These are phyloP conservation scores for Hortiboletus rubellus DNA, from an alignment of 1,284 basidiomycete species.

Conservation along the genomic window DNA sequence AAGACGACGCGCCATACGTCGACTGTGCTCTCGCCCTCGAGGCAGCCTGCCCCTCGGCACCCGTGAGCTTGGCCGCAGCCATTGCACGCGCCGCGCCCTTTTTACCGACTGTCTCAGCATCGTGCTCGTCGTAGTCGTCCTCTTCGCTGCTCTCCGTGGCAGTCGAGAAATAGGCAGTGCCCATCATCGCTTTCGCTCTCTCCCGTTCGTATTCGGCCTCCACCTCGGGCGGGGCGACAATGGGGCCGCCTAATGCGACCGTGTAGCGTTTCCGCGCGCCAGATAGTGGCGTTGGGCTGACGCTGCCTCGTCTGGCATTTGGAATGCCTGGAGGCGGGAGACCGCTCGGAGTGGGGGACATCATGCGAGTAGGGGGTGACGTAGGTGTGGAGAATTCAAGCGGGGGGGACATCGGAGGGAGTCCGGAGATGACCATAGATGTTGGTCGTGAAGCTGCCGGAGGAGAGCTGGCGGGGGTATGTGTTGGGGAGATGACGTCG, in stretches of 20 bases:
- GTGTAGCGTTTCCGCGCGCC: constrained; percentile 68
- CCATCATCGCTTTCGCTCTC: constrained; percentile 25
- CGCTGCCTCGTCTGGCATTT: constrained; percentile 44
- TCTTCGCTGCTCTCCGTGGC: constrained; percentile 40
- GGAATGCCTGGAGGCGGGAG: constrained; percentile 38
- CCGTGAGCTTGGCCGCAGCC: constrained; percentile 38
- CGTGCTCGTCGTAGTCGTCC: constrained; percentile 34
- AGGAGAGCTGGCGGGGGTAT: constrained; percentile 66
- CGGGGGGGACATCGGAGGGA: constrained; percentile 29
- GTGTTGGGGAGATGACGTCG: constrained; percentile 38
- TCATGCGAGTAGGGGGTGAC: constrained; percentile 27
- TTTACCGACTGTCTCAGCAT: constrained; percentile 66
- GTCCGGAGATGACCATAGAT: constrained; percentile 32
- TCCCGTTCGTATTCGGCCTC: constrained; percentile 36
- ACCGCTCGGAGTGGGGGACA: constrained; percentile 28
- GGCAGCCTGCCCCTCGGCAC: constrained; percentile 7
- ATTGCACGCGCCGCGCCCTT: constrained; percentile 25
- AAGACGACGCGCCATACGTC: constrained; percentile 40
- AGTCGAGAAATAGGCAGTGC: constrained; percentile 46
- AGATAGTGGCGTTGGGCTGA: constrained; percentile 63
- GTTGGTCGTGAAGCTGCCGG: constrained; percentile 27
- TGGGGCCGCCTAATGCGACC: constrained; percentile 72
- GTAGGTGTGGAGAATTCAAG: constrained; percentile 18
- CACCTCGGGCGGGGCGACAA: constrained; percentile 48
- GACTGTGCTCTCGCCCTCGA: constrained; percentile 51